These are phyloP conservation scores for Fusarium brevicatenulatum DNA, from an alignment of 2,329 filamentous ascomycete species.

Conservation along the genomic window DNA sequence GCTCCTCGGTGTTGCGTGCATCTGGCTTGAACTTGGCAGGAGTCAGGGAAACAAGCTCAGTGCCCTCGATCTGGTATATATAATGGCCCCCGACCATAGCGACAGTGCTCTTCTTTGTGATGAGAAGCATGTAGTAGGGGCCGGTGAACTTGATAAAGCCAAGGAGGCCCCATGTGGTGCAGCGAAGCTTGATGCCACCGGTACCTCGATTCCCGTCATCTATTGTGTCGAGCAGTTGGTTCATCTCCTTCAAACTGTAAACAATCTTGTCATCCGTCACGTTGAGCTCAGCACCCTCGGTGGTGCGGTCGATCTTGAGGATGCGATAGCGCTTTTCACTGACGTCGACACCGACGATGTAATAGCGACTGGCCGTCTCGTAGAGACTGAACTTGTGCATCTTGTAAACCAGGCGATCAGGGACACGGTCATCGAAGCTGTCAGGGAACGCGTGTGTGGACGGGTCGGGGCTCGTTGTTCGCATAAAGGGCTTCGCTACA, in stretches of 20 bases:
- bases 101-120: conserved; percentile 95
- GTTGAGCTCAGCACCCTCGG: conserved; percentile 77
- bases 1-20: conserved; percentile 83
- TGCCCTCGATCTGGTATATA: conserved; percentile 93
- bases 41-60: conserved; percentile 88
- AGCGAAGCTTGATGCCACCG: conserved; percentile 88
- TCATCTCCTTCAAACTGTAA: conserved; percentile 93
- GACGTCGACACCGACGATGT: conserved; percentile 92
- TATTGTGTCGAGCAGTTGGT: conserved; percentile 90
- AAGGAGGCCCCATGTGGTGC: conserved; percentile 90
- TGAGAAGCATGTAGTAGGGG: conserved; percentile 95
- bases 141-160: conserved; percentile 97
- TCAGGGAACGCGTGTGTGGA: conserved; percentile 45
- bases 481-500: conserved; percentile 66
- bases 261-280: conserved; percentile 95
- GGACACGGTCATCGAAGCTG: conserved; percentile 47
- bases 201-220: conserved; percentile 93
- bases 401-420: conserved; percentile 60
- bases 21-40: conserved; percentile 82
- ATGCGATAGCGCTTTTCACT: conserved; percentile 90
- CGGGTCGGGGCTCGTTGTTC: conserved; percentile 63
- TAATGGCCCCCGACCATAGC: conserved; percentile 97
- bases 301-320: conserved; percentile 92
- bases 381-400: conserved; percentile 99
- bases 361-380: conserved; percentile 92